Conservation (phyloP, 202 grass and related monocot genomes). For the Saccharum hybrid region DNA sequence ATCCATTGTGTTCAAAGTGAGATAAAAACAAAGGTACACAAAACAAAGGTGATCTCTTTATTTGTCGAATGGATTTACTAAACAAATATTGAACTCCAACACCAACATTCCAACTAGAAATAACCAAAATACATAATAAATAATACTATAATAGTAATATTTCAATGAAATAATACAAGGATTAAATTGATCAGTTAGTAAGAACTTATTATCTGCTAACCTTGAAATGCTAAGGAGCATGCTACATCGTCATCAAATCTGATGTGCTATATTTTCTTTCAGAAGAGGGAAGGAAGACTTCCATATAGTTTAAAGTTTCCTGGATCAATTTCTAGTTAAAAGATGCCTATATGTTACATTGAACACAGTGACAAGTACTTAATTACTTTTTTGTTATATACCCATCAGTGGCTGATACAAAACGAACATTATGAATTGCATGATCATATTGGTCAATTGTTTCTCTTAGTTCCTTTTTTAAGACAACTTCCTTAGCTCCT, state of each 20-base stretch:
- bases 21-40: not conserved
- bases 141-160: not conserved
- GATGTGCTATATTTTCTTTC: conserved; percentile 35
- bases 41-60: not conserved
- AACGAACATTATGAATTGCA: conserved; percentile 6
- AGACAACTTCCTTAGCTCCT: no score
- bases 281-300: not conserved
- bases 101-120: conserved; percentile 15
- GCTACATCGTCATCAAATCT: conserved; percentile 12
- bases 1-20: not conserved
- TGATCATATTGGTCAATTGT: not conserved
- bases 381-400: not conserved
- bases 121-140: not conserved
- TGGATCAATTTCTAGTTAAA: not conserved
- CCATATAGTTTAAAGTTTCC: conserved; percentile 18
- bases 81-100: conserved; percentile 7
- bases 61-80: conserved; percentile 24
- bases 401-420: not conserved
- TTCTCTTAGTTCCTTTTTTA: conserved; percentile 2
- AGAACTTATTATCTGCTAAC: conserved; percentile 16
- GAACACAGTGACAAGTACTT: not conserved
- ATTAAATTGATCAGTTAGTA: not conserved
- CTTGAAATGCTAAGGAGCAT: conserved; percentile 19
- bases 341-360: no score
- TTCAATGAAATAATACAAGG: not conserved